Conservation (phyloP, 2,329 filamentous ascomycete genomes). For the Ramularia collo-cygni region DNA sequence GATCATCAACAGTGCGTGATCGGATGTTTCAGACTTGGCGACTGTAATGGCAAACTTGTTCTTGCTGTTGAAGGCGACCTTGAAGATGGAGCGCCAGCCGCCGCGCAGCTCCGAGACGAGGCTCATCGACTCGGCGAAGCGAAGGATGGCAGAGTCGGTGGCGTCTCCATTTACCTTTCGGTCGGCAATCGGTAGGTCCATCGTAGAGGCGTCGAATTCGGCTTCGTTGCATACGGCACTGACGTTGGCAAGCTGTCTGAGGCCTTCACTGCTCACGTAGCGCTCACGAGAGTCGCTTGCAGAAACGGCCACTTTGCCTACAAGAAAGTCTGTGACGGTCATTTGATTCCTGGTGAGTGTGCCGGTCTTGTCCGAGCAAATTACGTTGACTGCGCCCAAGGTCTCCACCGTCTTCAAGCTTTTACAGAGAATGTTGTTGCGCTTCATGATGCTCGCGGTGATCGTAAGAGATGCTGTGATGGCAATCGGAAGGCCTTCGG, state of each 20-base stretch:
- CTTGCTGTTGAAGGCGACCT: conserved; percentile 69
- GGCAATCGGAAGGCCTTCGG: conserved; percentile 65
- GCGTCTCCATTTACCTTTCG: conserved; percentile 67
- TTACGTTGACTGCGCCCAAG: conserved; percentile 63
- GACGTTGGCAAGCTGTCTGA: conserved; percentile 55
- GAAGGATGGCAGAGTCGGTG: conserved; percentile 67
- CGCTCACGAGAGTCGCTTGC: conserved; percentile 44
- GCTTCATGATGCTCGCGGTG: conserved; percentile 67
- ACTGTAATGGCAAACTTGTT: conserved; percentile 75
- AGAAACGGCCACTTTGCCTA: conserved; percentile 47
- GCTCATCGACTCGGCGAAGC: conserved; percentile 61
- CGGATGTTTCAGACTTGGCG: conserved; percentile 37
- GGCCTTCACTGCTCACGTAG: conserved; percentile 30
- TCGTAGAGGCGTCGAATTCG: conserved; percentile 63
- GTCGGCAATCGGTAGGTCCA: conserved; percentile 51
- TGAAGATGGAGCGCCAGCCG: conserved; percentile 59
- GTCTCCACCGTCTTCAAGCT: conserved; percentile 73
- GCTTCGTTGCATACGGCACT: conserved; percentile 67
- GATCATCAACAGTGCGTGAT: conserved; percentile 54
- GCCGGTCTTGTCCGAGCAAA: conserved; percentile 73
- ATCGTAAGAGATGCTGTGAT: conserved; percentile 64
- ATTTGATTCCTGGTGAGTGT: conserved; percentile 49
- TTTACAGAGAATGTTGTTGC: conserved; percentile 73
- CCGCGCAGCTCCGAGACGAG: conserved; percentile 54
- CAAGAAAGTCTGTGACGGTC: conserved; percentile 57